Base-by-base conservation (phyloP, 148 eudicot genomes). In the Cornus florida region DNA sequence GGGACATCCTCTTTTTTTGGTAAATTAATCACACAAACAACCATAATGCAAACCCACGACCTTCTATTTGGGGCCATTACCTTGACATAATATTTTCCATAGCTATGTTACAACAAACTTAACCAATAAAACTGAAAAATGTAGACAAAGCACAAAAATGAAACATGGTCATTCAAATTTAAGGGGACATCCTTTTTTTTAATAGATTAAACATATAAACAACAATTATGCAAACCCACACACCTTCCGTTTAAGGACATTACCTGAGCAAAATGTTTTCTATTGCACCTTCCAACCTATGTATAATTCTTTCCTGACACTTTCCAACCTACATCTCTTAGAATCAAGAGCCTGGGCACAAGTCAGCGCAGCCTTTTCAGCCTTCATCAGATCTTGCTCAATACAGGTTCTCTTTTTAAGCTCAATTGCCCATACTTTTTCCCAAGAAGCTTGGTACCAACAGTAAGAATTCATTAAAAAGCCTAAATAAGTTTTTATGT, bases 351-450 rank as follows among this genome's bases (percentile, higher is more conserved):
- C 97, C 70, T 28, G 28, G 28, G 28, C 28, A 28, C 28, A 28
- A 28, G 28, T 28, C 28, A 0, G 28, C 94, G 89, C 97, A 95
- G 28, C 28, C 1, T 28, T 89, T 78, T 94, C 97, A 74, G 92
- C 90, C 85, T 84, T 95, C 59, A 93, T 95, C 87, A 28, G 28
- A 28, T 28, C 28, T 28, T 28, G 28, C 28, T 28, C 28, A 28
- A 28, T 28, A 0, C 0, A 28, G 28, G 28, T 28, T 28, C 28
- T 28, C 1, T 28, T 28, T 28, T 93, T 92, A 67, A 95, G 91
- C 76, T 95, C 98, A 80, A 95, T 97, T 62, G 95, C 93, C 98
- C 99, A 93, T 72, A 98, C 99, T 85, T 95, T 98, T 86, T 95
- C 99, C 87, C 98, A 92, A 80, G 98, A 97, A 74, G 97, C 94